Percentiles rank a stretch among this genome's conserved stretches.
These are phyloP conservation scores for Dispira parvispora DNA, from an alignment of 192 early-diverging fungal species.

Conservation along the genomic window DNA sequence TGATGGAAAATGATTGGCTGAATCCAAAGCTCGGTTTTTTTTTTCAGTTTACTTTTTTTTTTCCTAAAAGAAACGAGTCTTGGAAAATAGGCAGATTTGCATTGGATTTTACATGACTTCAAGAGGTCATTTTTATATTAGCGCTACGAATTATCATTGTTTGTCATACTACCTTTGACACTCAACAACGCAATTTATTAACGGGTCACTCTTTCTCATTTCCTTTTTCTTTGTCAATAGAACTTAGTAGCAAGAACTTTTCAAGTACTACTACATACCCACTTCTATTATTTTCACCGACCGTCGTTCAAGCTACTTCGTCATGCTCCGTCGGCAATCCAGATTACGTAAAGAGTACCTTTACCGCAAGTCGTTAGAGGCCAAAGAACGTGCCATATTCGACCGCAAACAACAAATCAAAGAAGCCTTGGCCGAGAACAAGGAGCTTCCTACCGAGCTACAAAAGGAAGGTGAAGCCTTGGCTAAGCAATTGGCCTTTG, in stretches of 20 bases:
- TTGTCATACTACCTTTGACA: not conserved
- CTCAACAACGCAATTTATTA: not conserved
- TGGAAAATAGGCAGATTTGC: not conserved
- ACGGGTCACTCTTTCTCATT: not conserved
- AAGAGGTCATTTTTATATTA: not conserved
- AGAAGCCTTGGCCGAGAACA: constrained; percentile 79
- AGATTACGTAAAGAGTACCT: constrained; percentile 87
- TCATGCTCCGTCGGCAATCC: constrained; percentile 67
- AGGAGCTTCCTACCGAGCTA: constrained; percentile 73
- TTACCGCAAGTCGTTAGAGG: constrained; percentile 91
- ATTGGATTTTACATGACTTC: not conserved
- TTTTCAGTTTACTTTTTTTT: not conserved
- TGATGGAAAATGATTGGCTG: not conserved
- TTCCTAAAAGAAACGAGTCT: not conserved
- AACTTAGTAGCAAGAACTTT: not conserved
- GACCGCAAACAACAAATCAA: constrained; percentile 90
- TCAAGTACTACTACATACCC: not conserved
- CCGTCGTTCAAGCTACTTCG: not conserved
- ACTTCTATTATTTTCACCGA: not conserved
- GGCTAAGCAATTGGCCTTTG: constrained; percentile 65
- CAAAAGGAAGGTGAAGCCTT: constrained; percentile 55
- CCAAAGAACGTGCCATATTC: constrained; percentile 77
- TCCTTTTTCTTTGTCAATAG: not conserved
- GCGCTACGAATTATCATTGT: not conserved
- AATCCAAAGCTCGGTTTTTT: not conserved